Evolutionary conservation across 371 early-diverging fungal genomes (phyloP).

Genomic region (Circinella umbellata): DNA sequence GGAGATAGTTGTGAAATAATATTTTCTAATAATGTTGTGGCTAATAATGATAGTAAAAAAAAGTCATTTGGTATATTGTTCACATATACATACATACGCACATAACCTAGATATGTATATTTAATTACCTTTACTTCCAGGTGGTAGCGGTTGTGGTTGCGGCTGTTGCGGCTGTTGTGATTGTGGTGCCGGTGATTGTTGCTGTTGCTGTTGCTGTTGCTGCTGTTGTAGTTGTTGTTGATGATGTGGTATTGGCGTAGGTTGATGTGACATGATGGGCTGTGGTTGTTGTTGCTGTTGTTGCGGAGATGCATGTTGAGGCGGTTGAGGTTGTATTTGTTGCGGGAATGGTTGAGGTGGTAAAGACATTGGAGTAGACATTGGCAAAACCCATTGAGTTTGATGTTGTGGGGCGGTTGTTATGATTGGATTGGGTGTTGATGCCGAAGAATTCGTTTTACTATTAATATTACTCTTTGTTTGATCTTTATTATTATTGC

Average conservation of each 20-base stretch:
- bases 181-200: background rate
- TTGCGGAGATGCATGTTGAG: too few relatives aligned
- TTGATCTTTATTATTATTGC: background rate
- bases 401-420: background rate
- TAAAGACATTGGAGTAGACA: conserved; percentile 2
- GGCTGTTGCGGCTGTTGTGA: background rate
- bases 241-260: background rate
- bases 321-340: too few relatives aligned
- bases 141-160: background rate
- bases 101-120: too few relatives aligned
- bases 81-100: background rate
- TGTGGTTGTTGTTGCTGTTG: background rate
- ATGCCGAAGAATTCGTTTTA: background rate
- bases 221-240: conserved; percentile 1
- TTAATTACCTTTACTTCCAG: background rate
- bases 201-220: background rate
- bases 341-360: background rate
- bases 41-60: background rate
- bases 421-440: background rate
- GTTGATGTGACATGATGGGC: background rate
- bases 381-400: conserved; percentile 1
- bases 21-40: conserved; percentile 41
- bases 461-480: background rate
- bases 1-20: conserved; percentile 42
- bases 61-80: background rate